A percentile compares a stretch with the other conserved stretches of the same genome.
These are phyloP conservation scores for Apiospora hydei DNA, from an alignment of 2,329 filamentous ascomycete genomes.

Conservation along the genomic window DNA sequence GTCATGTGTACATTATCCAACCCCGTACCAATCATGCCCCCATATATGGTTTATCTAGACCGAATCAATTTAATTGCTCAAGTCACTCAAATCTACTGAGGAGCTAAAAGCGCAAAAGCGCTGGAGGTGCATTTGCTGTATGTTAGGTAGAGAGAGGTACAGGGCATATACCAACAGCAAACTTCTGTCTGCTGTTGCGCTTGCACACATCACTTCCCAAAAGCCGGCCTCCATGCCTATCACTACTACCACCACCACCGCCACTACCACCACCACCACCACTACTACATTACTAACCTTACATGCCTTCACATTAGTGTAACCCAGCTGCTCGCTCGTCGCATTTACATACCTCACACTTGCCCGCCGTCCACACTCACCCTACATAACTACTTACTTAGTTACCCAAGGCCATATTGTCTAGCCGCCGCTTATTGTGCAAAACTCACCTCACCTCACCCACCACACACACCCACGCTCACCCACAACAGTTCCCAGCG, in stretches of 20 bases:
- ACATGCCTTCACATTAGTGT: not conserved
- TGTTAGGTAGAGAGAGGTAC: not conserved
- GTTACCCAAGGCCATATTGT: not conserved
- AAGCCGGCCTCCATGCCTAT: not conserved
- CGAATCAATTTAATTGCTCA: conserved; percentile 17
- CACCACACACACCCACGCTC: not conserved
- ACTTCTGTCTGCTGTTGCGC: conserved; percentile 9
- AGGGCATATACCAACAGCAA: not conserved
- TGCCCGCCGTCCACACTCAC: not conserved
- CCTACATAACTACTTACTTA: not conserved
- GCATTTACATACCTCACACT: not conserved
- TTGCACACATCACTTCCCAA: not conserved
- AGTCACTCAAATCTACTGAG: conserved; percentile 2
- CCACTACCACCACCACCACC: not conserved
- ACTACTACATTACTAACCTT: not conserved
- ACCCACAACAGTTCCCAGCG: conserved; percentile 3
- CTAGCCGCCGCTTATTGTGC: conserved; percentile 13
- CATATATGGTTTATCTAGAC: conserved; percentile 7
- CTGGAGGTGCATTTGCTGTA: not conserved
- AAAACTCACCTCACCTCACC: not conserved
- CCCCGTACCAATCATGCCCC: conserved; percentile 11
- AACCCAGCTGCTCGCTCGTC: conserved; percentile 10
- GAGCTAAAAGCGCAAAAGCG: not conserved
- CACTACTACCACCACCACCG: not conserved
- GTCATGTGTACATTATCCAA: conserved; percentile 19